Percentiles rank a stretch among this genome's conserved stretches.
Conservation (phyloP, 148 eudicot genomes). For the Rhododendron ferrugineum region DNA sequence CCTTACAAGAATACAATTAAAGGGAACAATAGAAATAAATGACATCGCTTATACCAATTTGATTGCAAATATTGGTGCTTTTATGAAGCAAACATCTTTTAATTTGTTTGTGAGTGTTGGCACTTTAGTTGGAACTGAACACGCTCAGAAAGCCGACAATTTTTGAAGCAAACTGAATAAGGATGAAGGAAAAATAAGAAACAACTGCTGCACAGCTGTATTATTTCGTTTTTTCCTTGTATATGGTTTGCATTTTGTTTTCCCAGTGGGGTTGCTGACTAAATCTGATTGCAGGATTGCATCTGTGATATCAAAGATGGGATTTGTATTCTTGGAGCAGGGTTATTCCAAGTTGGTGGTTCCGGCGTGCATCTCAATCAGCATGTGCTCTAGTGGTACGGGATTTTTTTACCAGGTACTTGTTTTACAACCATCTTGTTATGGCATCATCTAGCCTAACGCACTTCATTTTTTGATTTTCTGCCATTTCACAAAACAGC, state of each 20-base stretch:
- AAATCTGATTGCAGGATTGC: conserved; percentile 62
- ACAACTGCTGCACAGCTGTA: background rate
- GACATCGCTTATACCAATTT: background rate
- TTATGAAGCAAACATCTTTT: background rate
- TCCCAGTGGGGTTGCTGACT: conserved; percentile 3
- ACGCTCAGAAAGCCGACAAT: background rate
- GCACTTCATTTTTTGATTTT: background rate
- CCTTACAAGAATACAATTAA: background rate
- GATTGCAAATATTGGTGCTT: background rate
- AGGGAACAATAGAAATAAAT: background rate
- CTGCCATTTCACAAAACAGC: background rate
- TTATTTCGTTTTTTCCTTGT: conserved; percentile 1
- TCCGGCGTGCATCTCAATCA: conserved; percentile 65
- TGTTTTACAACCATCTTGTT: background rate
- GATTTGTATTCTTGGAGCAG: conserved; percentile 93
- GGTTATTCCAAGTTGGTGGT: conserved; percentile 69
- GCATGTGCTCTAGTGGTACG: conserved; percentile 78
- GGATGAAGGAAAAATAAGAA: background rate
- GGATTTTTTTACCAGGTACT: conserved; percentile 92
- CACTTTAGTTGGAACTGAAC: background rate
- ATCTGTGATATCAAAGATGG: conserved; percentile 92
- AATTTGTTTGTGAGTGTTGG: background rate
- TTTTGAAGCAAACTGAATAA: background rate
- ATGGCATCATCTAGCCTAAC: background rate
- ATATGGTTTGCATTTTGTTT: conserved; percentile 3